A percentile compares a stretch with the other conserved stretches of the same genome.
phyloP scores from a whole-genome alignment of 2,329 filamentous ascomycete species.

The Pseudogymnoascus sp. region DNA sequence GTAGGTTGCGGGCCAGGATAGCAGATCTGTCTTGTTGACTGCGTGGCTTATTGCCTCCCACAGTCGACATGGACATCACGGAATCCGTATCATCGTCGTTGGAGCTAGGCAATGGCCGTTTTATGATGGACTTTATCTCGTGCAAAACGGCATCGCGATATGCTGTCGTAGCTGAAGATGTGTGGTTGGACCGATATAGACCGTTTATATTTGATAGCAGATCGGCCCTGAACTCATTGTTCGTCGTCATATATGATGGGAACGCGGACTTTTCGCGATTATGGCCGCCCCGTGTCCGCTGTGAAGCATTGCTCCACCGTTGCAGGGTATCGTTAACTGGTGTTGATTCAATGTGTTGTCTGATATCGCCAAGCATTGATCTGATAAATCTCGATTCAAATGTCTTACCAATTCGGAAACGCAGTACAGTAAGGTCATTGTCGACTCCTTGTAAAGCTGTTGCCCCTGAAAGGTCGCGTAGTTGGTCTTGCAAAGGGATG shows the following conservation, averaged over 20 bases:
- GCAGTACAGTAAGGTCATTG: constrained; percentile 66
- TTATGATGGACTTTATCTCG: constrained; percentile 79
- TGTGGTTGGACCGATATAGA: constrained; percentile 72
- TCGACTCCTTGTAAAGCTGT: constrained; percentile 74
- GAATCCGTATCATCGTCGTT: constrained; percentile 91
- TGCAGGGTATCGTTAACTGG: constrained; percentile 67
- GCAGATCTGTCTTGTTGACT: constrained; percentile 85
- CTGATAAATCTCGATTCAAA: constrained; percentile 77
- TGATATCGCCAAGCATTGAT: constrained; percentile 69
- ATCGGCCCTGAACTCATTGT: constrained; percentile 60
- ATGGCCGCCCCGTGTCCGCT: constrained; percentile 61
- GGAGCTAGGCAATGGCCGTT: constrained; percentile 79
- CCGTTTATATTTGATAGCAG: constrained; percentile 67
- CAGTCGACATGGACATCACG: constrained; percentile 76
- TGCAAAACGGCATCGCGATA: constrained; percentile 79
- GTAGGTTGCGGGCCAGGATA: constrained; percentile 78
- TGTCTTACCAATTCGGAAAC: constrained; percentile 74
- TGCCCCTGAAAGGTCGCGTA: constrained; percentile 66
- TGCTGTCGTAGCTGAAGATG: constrained; percentile 69
- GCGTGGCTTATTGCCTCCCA: constrained; percentile 56
- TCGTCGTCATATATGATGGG: constrained; percentile 71
- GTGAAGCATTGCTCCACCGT: constrained; percentile 73
- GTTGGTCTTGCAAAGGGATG: constrained; percentile 28
- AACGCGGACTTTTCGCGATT: constrained; percentile 59
- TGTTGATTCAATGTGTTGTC: constrained; percentile 69